Percentiles rank a stretch among this genome's conserved stretches.
Evolutionary conservation across 192 early-diverging fungal species (phyloP).

Genomic region (Linnemannia zychae): DNA sequence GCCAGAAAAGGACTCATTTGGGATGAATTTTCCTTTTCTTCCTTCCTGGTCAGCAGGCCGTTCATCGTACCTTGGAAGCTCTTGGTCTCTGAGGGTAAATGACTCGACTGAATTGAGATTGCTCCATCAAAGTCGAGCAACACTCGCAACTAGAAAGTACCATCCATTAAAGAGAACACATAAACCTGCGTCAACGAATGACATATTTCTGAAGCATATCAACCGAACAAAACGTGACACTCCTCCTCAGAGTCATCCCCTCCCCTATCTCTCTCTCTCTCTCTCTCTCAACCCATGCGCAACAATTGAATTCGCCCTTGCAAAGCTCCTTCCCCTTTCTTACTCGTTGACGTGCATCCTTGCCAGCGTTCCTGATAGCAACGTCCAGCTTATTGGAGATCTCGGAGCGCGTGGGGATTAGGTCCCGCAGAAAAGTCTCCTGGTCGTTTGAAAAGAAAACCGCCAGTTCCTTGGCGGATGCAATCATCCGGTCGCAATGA

Average conservation of each 20-base stretch:
- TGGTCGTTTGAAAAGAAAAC: conserved; percentile 20
- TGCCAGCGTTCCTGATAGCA: conserved; percentile 41
- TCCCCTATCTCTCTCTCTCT: too few species aligned
- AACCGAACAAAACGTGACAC: too few species aligned
- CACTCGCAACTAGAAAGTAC: conserved; percentile 23
- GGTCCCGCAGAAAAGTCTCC: conserved; percentile 32
- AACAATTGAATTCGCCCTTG: too few species aligned
- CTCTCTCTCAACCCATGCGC: too few species aligned
- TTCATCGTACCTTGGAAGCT: conserved; percentile 13
- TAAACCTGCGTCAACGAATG: too few species aligned
- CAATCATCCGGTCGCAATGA: conserved; percentile 51
- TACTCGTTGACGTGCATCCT: conserved; percentile 38
- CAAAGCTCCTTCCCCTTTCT: too few species aligned
- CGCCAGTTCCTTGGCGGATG: conserved; percentile 39
- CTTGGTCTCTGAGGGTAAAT: conserved; percentile 40
- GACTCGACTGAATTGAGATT: conserved; percentile 44
- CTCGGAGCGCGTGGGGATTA: conserved; percentile 48
- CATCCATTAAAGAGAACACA: not conserved
- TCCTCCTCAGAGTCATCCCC: too few species aligned
- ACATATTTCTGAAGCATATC: too few species aligned
- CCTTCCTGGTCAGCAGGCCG: not conserved
- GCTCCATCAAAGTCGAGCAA: conserved; percentile 51
- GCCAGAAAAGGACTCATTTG: not conserved
- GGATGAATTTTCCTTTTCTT: not conserved
- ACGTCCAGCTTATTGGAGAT: conserved; percentile 33